Conservation (phyloP, 148 eudicot genomes). For the Rhododendron simsii region DNA sequence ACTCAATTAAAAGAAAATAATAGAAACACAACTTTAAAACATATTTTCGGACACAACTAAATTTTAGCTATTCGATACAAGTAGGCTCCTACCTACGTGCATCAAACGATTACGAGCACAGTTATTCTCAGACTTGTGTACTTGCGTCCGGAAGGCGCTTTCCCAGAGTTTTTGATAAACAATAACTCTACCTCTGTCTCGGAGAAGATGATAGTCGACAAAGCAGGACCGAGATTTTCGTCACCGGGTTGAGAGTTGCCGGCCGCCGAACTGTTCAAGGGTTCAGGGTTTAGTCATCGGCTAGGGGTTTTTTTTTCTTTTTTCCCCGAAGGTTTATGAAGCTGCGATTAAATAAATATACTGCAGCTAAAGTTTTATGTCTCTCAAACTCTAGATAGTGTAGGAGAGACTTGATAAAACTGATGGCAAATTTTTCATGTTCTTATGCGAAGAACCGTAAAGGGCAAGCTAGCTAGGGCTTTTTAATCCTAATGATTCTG, state of each 20-base stretch:
- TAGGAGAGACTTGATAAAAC: background rate
- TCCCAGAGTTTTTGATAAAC: no score
- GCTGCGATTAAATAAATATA: background rate
- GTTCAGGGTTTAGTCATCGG: background rate
- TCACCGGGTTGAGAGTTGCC: background rate
- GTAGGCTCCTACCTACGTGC: no score
- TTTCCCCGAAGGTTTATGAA: background rate
- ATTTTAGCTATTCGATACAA: no score
- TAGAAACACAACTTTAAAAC: no score
- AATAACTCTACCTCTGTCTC: background rate
- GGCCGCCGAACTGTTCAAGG: background rate
- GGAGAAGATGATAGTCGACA: background rate
- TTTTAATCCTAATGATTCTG: background rate
- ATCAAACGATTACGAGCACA: no score
- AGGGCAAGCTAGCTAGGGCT: background rate
- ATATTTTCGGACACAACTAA: no score
- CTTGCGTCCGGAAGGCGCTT: no score
- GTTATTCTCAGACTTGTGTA: no score
- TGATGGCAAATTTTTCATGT: background rate
- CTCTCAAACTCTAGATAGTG: background rate
- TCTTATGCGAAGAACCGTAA: background rate
- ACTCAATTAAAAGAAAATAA: no score
- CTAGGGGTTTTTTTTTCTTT: no score
- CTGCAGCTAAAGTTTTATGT: background rate
- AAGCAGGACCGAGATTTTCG: background rate